Evolutionary conservation across 306 rosid species (phyloP).

Genomic region (Hippophae rhamnoides): DNA sequence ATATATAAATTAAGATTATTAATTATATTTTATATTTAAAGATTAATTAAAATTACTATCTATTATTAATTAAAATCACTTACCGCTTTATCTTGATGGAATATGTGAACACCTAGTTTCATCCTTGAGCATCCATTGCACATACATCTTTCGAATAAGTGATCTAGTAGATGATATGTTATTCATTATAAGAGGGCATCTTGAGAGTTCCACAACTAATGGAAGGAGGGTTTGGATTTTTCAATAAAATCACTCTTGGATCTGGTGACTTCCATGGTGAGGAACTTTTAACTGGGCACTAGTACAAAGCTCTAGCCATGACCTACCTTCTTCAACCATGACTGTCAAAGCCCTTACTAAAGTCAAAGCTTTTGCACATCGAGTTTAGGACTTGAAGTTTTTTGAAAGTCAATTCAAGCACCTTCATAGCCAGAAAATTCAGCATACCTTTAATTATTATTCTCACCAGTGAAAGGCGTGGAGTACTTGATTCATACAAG

Average conservation of each 20-base stretch:
- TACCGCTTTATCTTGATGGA: slow-evolving; percentile 39
- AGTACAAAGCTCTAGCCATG: slow-evolving; percentile 60
- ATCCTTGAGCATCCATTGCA: slow-evolving; percentile 63
- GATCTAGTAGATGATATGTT: slow-evolving; percentile 83
- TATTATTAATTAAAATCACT: no score
- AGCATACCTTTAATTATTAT: slow-evolving; percentile 52
- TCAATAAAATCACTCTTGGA: slow-evolving; percentile 71
- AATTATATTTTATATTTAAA: no score
- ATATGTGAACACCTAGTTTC: slow-evolving; percentile 80
- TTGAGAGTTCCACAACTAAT: slow-evolving; percentile 85
- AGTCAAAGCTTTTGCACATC: slow-evolving; percentile 80
- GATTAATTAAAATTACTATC: no score
- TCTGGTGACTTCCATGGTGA: slow-evolving; percentile 86
- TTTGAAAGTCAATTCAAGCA: slow-evolving; percentile 82
- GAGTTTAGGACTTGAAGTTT: slow-evolving; percentile 67
- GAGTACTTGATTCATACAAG: slow-evolving; percentile 66
- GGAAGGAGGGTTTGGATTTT: slow-evolving; percentile 78
- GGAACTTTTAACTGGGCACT: slow-evolving; percentile 90
- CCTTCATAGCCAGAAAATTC: slow-evolving; percentile 69
- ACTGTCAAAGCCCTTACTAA: slow-evolving; percentile 60
- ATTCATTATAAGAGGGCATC: slow-evolving; percentile 73
- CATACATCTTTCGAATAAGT: slow-evolving; percentile 59
- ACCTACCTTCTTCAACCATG: slow-evolving; percentile 73
- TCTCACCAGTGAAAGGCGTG: slow-evolving; percentile 88
- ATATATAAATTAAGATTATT: no score